Base-by-base conservation (phyloP, 345 rosid species). In the Bruguiera gymnorhiza region DNA sequence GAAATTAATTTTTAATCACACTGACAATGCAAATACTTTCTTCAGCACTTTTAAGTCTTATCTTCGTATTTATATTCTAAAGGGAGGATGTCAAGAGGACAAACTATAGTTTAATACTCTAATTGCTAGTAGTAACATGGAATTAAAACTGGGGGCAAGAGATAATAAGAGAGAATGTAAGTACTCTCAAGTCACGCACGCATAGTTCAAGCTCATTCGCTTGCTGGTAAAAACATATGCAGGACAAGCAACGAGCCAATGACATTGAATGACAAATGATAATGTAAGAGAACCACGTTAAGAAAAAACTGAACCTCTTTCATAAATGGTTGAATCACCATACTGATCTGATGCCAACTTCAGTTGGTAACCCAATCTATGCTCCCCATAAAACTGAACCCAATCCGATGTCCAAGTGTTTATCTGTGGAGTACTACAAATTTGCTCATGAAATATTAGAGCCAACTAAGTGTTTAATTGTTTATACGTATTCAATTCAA, bases 341-440 rank as follows among this genome's bases (percentile, higher is more conserved):
- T 89, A 91, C 56, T 68, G 90, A 67, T 88, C 91, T 74, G 66
- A 73, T 50, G 87, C 86, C 80, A 94, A 78, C 80, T 88, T 85
- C 66, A 94, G 83, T 81, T 91, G 98, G 82, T 87, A 91, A 63
- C 92, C 97, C 52, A 94, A 80, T 78, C 97, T 91, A 70, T 86
- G 88, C 76, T 84, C 86, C 23, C 89, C 97, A n/a, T 86, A 91
- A 70, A 94, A 94, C 71, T 85, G 85, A 69, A 91, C 69, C 98
- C 97, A 94, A 80, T 91, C 84, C 2, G 93, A 87, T 36, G 86
- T 84, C 98, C 97, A 91, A 53, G 83, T 84, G 79, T 91, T 94
- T 78, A 89, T 85, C 88, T 94, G 98, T 3, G 88, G 96, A 59
- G 97, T 94, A 81, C 89, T 89, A 76, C 80, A 82, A 70, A 68